Evolutionary conservation across 2,329 filamentous ascomycete species (phyloP).

Genomic region (Alternaria angustiovoidea): DNA sequence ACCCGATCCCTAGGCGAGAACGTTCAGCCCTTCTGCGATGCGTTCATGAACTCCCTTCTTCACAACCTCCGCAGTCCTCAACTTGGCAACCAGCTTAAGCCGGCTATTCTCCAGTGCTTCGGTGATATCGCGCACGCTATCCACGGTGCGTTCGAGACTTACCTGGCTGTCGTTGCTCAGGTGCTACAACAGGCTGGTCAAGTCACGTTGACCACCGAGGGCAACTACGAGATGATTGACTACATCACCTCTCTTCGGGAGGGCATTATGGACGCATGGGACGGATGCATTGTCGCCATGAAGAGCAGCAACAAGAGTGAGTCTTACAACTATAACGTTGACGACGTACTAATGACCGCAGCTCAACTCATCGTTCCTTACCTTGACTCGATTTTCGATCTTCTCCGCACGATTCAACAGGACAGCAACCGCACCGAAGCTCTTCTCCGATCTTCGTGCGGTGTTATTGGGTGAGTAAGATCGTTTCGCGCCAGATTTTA

Average conservation of each 20-base stretch:
- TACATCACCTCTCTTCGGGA: slow-evolving; percentile 95
- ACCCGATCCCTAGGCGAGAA: slow-evolving; percentile 88
- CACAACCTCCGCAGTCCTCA: slow-evolving; percentile 88
- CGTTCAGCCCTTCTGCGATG: slow-evolving; percentile 93
- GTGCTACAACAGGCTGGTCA: slow-evolving; percentile 92
- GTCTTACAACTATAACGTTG: slow-evolving; percentile 38
- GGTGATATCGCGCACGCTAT: slow-evolving; percentile 97
- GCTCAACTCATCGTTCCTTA: slow-evolving; percentile 77
- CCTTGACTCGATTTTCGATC: slow-evolving; percentile 84
- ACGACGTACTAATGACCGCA: slow-evolving; percentile 52
- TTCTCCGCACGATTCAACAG: slow-evolving; percentile 80
- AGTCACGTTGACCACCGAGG: slow-evolving; percentile 79
- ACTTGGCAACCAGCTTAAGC: slow-evolving; percentile 97
- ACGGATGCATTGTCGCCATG: slow-evolving; percentile 94
- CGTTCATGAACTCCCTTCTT: slow-evolving; percentile 97
- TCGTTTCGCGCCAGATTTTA: slow-evolving; percentile 8
- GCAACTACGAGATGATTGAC: slow-evolving; percentile 93
- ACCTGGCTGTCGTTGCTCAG: slow-evolving; percentile 89
- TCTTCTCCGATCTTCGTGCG: slow-evolving; percentile 92
- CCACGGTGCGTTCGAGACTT: slow-evolving; percentile 88
- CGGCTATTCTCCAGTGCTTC: slow-evolving; percentile 96
- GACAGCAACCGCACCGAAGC: slow-evolving; percentile 91
- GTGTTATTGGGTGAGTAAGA: slow-evolving; percentile 85
- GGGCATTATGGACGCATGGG: slow-evolving; percentile 99
- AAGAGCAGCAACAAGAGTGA: slow-evolving; percentile 80